Percentiles rank a stretch among this genome's conserved stretches.
These are phyloP conservation scores for Cucumis melo DNA, from an alignment of 306 rosid species.

Conservation along the genomic window DNA sequence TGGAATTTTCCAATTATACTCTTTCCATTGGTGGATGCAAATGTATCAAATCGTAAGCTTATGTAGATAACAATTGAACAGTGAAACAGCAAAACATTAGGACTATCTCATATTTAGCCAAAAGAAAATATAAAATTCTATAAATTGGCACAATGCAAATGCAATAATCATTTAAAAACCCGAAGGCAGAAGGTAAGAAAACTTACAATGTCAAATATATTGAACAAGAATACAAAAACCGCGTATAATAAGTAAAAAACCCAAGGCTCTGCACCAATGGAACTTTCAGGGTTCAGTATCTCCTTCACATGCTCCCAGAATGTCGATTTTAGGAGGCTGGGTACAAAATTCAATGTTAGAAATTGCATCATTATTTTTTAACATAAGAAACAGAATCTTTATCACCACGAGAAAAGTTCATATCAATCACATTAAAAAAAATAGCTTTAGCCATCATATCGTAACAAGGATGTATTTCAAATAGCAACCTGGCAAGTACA, in stretches of 20 bases:
- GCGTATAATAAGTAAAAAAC: conserved; percentile 86
- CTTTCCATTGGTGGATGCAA: not conserved
- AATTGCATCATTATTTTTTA: not conserved
- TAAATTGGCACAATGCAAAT: conserved; percentile 3
- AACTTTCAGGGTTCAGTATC: conserved; percentile 78
- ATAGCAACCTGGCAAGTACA: conserved; percentile 58
- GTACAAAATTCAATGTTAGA: conserved; percentile 6
- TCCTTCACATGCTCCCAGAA: conserved; percentile 88
- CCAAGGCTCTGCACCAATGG: conserved; percentile 91
- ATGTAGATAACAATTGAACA: not conserved
- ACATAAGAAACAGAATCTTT: not conserved
- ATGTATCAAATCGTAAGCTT: not conserved
- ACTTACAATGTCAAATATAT: conserved; percentile 95
- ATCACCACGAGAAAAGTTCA: not conserved
- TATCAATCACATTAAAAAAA: not conserved
- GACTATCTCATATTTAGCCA: not conserved
- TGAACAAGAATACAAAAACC: conserved; percentile 82
- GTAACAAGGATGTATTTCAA: not conserved
- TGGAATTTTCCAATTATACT: not conserved
- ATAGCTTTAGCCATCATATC: not conserved
- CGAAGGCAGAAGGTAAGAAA: conserved; percentile 15
- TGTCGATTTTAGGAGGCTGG: conserved; percentile 72
- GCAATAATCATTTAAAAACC: not conserved
- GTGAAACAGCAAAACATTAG: not conserved
- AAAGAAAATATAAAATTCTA: not conserved